These are phyloP conservation scores for Tetrapisispora namnaoensis DNA, from an alignment of 805 yeast species.

Conservation along the genomic window DNA sequence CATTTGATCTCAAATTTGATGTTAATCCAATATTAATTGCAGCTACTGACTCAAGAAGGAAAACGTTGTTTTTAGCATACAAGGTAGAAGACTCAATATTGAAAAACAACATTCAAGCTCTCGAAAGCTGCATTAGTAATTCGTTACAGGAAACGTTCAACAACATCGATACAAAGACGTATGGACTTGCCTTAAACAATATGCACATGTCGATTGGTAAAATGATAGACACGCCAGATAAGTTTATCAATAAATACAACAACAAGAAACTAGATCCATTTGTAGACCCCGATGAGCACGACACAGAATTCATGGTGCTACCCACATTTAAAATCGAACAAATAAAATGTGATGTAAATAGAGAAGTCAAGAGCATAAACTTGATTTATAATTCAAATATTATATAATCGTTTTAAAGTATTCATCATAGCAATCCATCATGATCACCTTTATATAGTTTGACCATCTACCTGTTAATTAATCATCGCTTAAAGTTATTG, in stretches of 20 bases:
- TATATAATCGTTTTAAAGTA: no score
- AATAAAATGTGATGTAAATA: not conserved
- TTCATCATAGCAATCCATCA: no score
- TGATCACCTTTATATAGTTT: no score
- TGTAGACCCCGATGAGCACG: not conserved
- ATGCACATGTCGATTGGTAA: constrained; percentile 3
- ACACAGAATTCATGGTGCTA: not conserved
- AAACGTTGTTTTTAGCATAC: not conserved
- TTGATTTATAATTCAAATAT: not conserved
- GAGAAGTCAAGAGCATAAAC: not conserved
- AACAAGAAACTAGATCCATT: not conserved
- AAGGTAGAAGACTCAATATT: not conserved
- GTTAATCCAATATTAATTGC: not conserved
- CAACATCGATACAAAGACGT: not conserved
- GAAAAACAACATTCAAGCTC: not conserved
- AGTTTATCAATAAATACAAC: not conserved
- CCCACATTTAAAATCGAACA: not conserved
- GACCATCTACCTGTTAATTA: no score
- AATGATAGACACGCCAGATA: not conserved
- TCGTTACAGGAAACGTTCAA: not conserved
- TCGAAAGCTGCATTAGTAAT: not conserved
- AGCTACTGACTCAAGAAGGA: not conserved
- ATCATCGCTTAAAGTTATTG: not conserved
- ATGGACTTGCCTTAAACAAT: not conserved
- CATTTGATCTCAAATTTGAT: not conserved